Base-by-base conservation (phyloP, 1,284 basidiomycete genomes). In the Ceratorhiza oryzae-sativae region DNA sequence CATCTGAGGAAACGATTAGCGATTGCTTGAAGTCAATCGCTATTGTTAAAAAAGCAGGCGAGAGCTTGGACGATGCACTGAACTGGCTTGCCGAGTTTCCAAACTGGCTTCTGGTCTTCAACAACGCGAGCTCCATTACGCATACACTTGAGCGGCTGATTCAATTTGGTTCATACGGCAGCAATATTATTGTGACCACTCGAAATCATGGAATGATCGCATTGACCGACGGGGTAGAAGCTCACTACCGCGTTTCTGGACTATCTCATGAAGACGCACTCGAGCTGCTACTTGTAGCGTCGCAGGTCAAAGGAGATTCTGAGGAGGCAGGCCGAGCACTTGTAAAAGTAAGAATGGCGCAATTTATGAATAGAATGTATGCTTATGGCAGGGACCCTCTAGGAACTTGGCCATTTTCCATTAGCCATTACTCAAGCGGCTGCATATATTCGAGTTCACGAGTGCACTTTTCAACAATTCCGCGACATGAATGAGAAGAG, bases 141-240 rank as follows among this genome's bases (percentile, higher is more conserved):
- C 41, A 58, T 36, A 36, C 32, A 18, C 41, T 72, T 10, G 32
- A 23, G 3, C 2, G 9, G 9, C 60, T 30, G 2, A 23, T 72
- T 23, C 71, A 48, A 30, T 15, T 5, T 18, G 41, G 59, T 36
- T 36, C 42, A 2, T 61, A 65, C 34, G 71, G 71, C 1, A n/a
- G n/a, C n/a, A 45, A 53, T 20, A 46, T 72, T 5, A n/a, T 56
- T 3, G 55, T 72, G 15, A 72, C 71, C 4, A 72, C 71, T 30
- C 32, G 71, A 12, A 63, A 72, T 53, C 60, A 49, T 10, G 15
- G 46, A 25, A 27, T 55, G 23, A 13, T 25, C 12, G 25, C 4
- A 18, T 3, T 55, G 4, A 49, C 61, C 15, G 48, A 30, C 20
- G 32, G 20, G 0, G 13, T 32, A 4, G 23, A 51, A 15, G 18